phyloP scores from a whole-genome alignment of 495 filamentous ascomycete species.

The Aspergillus ellipticus region DNA sequence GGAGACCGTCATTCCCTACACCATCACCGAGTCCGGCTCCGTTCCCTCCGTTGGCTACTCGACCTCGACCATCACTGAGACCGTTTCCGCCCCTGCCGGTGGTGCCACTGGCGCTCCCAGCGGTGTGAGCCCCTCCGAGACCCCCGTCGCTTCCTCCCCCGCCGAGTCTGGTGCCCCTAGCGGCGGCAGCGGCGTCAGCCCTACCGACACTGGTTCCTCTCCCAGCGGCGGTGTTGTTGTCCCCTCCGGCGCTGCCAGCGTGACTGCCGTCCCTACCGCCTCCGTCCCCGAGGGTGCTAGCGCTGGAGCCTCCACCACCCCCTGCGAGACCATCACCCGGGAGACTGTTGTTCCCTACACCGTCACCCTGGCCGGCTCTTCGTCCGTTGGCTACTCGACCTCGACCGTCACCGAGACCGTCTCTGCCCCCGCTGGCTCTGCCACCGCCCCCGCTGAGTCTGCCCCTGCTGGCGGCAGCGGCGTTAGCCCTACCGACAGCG shows the following conservation, averaged over 20 bases:
- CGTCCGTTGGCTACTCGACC: background rate
- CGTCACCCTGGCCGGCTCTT: conserved; percentile 1
- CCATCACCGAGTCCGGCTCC: conserved; percentile 4
- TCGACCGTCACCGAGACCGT: conserved; percentile 1
- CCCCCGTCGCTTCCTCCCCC: conserved; percentile 6
- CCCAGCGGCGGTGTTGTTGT: conserved; percentile 4
- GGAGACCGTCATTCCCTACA: conserved; percentile 11
- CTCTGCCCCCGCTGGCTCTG: background rate
- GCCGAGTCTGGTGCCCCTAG: conserved; percentile 2
- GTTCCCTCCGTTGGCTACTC: background rate
- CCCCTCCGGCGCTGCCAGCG: conserved; percentile 14
- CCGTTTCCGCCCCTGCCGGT: background rate
- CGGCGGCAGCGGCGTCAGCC: no score
- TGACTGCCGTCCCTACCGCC: conserved; percentile 9
- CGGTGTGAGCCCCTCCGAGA: background rate
- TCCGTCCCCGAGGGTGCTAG: conserved; percentile 3
- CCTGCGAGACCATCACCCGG: conserved; percentile 22
- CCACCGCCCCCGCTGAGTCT: conserved; percentile 4
- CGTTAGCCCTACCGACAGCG: conserved; percentile 6
- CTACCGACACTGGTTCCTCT: conserved; percentile 4
- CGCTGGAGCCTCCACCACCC: conserved; percentile 7
- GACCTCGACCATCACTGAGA: conserved; percentile 2
- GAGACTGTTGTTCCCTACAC: conserved; percentile 12
- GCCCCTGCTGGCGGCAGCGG: conserved; percentile 2
- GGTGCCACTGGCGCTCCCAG: conserved; percentile 1